Conservation (phyloP, 306 rosid genomes). For the Malus domestica region DNA sequence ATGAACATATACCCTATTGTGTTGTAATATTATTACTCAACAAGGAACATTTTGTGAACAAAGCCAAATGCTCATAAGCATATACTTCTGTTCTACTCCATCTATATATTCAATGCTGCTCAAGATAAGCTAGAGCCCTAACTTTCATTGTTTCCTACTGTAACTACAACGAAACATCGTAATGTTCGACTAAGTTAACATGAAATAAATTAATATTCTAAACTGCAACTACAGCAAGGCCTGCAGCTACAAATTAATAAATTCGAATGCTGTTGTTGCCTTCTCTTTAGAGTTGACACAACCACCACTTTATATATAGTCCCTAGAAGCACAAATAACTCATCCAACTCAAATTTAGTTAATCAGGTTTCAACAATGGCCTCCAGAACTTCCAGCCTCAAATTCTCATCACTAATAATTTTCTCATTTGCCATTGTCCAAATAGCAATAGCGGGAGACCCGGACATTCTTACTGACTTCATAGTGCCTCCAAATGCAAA, state of each 20-base stretch:
- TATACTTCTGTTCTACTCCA: not conserved
- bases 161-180: not conserved
- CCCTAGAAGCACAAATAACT: not conserved
- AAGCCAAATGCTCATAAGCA: not conserved
- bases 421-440: slow-evolving; percentile 5
- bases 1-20: no score
- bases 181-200: no score
- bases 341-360: not conserved
- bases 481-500: slow-evolving; percentile 9
- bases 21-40: no score
- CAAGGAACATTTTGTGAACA: not conserved
- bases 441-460: slow-evolving; percentile 21
- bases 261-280: no score
- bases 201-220: not conserved
- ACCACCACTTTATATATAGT: not conserved
- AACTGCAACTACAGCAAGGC: not conserved
- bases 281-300: not conserved
- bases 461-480: slow-evolving; percentile 36
- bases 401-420: slow-evolving; percentile 11
- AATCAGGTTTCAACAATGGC: not conserved
- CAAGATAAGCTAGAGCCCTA: not conserved
- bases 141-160: not conserved
- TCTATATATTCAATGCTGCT: no score
- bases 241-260: not conserved
- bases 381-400: not conserved